These are phyloP conservation scores for Wickerhamomyces mucosus DNA, from an alignment of 805 yeast genomes.

Conservation along the genomic window DNA sequence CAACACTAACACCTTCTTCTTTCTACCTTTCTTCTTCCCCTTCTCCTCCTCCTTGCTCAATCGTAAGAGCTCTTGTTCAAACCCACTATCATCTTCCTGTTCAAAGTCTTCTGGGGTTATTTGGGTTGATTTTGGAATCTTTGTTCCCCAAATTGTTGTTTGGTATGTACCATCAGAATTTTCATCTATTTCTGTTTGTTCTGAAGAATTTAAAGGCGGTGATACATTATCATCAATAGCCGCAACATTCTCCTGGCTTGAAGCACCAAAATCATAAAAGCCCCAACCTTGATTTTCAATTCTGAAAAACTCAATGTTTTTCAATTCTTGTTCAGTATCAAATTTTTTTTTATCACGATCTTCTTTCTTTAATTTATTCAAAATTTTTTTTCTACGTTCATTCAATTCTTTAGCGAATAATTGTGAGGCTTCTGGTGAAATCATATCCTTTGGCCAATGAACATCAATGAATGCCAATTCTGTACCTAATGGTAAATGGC, in stretches of 20 bases:
- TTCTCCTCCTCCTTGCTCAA: constrained; percentile 8
- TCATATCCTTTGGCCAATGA: constrained; percentile 50
- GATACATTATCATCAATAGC: constrained; percentile 22
- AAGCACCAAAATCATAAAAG: constrained; percentile 22
- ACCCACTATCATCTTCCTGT: constrained; percentile 22
- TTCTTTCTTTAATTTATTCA: constrained; percentile 43
- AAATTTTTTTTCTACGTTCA: constrained; percentile 44
- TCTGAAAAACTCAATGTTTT: constrained; percentile 48
- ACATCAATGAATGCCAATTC: constrained; percentile 78
- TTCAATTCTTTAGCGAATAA: constrained; percentile 45
- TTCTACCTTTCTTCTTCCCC: constrained; percentile 7
- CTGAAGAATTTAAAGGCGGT: constrained; percentile 23
- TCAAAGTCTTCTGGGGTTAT: constrained; percentile 21
- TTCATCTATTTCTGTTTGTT: constrained; percentile 8
- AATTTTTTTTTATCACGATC: constrained; percentile 51
- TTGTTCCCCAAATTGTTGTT: constrained; percentile 75
- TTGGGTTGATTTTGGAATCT: constrained; percentile 20
- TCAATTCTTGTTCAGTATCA: constrained; percentile 46
- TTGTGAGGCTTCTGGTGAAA: constrained; percentile 34
- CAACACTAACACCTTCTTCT: constrained; percentile 19
- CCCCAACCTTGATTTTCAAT: constrained; percentile 38
- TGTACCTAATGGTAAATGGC: constrained; percentile 80
- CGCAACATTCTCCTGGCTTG: constrained; percentile 5
- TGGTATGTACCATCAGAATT: constrained; percentile 19
- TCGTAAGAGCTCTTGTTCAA: constrained; percentile 18